A percentile compares a stretch with the other conserved stretches of the same genome.
Evolutionary conservation across 495 filamentous ascomycete species (phyloP).

Genomic region (Amniculicola lignicola): DNA sequence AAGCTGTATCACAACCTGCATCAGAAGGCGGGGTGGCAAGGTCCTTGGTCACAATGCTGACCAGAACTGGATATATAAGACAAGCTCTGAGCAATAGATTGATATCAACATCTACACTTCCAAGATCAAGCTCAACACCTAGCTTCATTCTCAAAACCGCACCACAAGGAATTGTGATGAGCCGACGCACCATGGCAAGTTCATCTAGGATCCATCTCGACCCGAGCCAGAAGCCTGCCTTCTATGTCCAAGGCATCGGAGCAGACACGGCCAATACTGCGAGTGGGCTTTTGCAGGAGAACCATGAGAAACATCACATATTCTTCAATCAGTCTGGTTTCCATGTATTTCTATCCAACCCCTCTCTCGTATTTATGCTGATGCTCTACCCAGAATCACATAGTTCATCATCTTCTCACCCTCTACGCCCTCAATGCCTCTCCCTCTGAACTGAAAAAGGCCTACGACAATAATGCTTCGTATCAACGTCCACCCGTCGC

Average conservation of each 20-base stretch:
- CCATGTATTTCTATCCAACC: slow-evolving; percentile 42
- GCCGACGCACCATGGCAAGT: slow-evolving; percentile 58
- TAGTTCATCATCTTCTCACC: slow-evolving; percentile 71
- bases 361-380: background rate
- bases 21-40: too few species aligned
- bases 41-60: too few species aligned
- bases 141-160: background rate
- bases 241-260: slow-evolving; percentile 48
- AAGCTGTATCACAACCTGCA: too few species aligned
- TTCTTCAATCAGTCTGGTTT: slow-evolving; percentile 70
- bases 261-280: slow-evolving; percentile 57
- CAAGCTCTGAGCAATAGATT: background rate
- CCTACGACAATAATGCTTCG: slow-evolving; percentile 56
- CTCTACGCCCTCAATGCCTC: slow-evolving; percentile 71
- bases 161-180: too few species aligned
- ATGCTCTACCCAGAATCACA: slow-evolving; percentile 49
- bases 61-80: background rate
- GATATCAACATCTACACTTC: background rate
- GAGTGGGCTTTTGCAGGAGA: slow-evolving; percentile 67
- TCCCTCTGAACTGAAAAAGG: slow-evolving; percentile 52
- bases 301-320: slow-evolving; percentile 71
- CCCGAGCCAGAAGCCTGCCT: slow-evolving; percentile 57
- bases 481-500: slow-evolving; percentile 58
- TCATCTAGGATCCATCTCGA: slow-evolving; percentile 59
- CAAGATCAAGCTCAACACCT: background rate